Base-by-base conservation (phyloP, 2,329 filamentous ascomycete genomes). In the Penicillium freii region DNA sequence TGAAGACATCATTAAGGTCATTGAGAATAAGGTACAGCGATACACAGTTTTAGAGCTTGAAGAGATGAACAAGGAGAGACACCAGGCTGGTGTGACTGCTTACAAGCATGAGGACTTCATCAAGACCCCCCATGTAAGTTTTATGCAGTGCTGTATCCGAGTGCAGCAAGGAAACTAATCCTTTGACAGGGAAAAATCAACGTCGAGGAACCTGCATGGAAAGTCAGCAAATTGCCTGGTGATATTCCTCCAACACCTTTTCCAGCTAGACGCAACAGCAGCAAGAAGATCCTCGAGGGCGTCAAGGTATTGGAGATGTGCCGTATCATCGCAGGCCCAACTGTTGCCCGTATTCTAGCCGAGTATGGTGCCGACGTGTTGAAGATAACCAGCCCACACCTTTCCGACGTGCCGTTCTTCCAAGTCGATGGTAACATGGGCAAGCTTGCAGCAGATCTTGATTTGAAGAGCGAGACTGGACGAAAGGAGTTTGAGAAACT, bases 321-420 rank as follows among this genome's bases (percentile, higher is more conserved):
- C 68, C 85, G 88, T 40, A 86, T 91, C 66, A 90, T 92, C 61
- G 89, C 89, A 4, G 88, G 88, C 0, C 88, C 88, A n/a, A 84
- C 86, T 5, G 86, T 91, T 62, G 85, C 85, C 3, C 83, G 87
- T 31, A 86, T 86, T 1, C 80, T 92, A 0, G 87, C 86, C n/a
- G 88, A 90, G 60, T 87, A 91, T 68, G 89, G 89, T 2, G 89
- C 89, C 8, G 83, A 87, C 52, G 88, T 92, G 0, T 80, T 92
- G 62, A 89, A 90, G 65, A 80, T 92, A 43, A 91, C 88, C 1
- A 85, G 84, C 6, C 83, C 86, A 0, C 77, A 83, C 38, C 78
- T 91, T 10, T 84, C 84, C 2, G 88, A 91, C 58, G 85, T 90
- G 1, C 87, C 87, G 0, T 88, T 88, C 73, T 90, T 89, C 72